Conservation (phyloP, 768 basidiomycete species). For the Naematelia encephala region DNA sequence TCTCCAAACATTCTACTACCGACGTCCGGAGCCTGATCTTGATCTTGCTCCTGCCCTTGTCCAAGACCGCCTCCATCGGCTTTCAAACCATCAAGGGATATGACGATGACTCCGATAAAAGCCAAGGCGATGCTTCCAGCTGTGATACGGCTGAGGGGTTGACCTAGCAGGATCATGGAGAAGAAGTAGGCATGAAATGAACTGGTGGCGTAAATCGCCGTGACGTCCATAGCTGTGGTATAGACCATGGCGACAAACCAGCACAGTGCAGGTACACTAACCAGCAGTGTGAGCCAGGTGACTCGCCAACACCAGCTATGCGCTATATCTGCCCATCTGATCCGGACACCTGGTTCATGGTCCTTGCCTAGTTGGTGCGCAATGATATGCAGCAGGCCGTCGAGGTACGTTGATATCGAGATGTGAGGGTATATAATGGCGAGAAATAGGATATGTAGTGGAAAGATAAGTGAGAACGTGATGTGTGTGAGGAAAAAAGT, state of each 20-base stretch:
- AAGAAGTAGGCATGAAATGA: constrained; percentile 89
- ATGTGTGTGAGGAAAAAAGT: constrained; percentile 87
- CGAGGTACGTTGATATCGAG: constrained; percentile 57
- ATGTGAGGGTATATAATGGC: constrained; percentile 52
- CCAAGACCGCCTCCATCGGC: constrained; percentile 36
- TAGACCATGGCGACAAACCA: constrained; percentile 37
- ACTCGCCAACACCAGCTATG: constrained; percentile 25
- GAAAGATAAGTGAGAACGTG: constrained; percentile 69
- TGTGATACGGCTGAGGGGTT: constrained; percentile 65
- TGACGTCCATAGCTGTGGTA: constrained; percentile 73
- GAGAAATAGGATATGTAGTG: constrained; percentile 73
- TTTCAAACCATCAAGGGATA: constrained; percentile 65
- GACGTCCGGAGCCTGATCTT: not conserved
- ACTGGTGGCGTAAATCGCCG: constrained; percentile 78
- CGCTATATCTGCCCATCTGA: constrained; percentile 16
- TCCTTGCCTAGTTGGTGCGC: constrained; percentile 53
- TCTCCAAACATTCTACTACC: constrained; percentile 38
- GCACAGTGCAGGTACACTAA: constrained; percentile 41
- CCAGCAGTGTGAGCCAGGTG: constrained; percentile 35
- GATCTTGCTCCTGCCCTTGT: constrained; percentile 50
- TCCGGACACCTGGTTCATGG: constrained; percentile 3
- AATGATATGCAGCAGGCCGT: constrained; percentile 55
- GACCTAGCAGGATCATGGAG: constrained; percentile 56
- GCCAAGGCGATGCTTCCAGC: constrained; percentile 75
- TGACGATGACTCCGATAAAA: constrained; percentile 70